Percentiles rank a stretch among this genome's conserved stretches.
Evolutionary conservation across 2,329 filamentous ascomycete species (phyloP).

Genomic region (Keithomyces neogunnii): DNA sequence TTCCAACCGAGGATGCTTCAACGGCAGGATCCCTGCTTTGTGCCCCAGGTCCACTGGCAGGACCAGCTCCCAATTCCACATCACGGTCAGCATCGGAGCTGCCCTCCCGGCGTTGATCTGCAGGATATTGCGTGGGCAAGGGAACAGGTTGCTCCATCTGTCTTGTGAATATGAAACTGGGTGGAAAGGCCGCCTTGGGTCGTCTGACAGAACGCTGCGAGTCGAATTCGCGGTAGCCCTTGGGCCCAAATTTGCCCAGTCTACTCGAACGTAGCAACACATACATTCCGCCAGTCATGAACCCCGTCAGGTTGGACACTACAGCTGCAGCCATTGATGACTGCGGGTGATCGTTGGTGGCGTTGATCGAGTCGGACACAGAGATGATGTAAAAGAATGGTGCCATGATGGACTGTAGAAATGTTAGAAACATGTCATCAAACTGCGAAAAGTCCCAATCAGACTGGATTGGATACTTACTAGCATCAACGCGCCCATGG

Average conservation of each 20-base stretch:
- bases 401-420: conserved; percentile 45
- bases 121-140: background rate
- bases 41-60: too few relatives aligned
- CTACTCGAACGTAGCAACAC: conserved; percentile 59
- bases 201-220: conserved; percentile 24
- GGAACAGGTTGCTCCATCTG: conserved; percentile 14
- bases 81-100: background rate
- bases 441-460: background rate
- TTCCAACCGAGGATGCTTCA: background rate
- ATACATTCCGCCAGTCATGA: conserved; percentile 57
- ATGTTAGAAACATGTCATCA: background rate
- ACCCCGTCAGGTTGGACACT: conserved; percentile 55
- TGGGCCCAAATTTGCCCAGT: conserved; percentile 43
- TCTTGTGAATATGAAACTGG: conserved; percentile 10
- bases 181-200: conserved; percentile 4
- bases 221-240: conserved; percentile 33
- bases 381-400: conserved; percentile 55
- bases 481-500: conserved; percentile 46
- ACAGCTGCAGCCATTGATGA: conserved; percentile 57
- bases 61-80: background rate
- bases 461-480: conserved; percentile 31
- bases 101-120: background rate
- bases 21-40: background rate
- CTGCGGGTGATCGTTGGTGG: conserved; percentile 27
- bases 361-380: conserved; percentile 30